These are phyloP conservation scores for Pythium graminicola DNA, from an alignment of 352 stramenopile species.

Conservation along the genomic window DNA sequence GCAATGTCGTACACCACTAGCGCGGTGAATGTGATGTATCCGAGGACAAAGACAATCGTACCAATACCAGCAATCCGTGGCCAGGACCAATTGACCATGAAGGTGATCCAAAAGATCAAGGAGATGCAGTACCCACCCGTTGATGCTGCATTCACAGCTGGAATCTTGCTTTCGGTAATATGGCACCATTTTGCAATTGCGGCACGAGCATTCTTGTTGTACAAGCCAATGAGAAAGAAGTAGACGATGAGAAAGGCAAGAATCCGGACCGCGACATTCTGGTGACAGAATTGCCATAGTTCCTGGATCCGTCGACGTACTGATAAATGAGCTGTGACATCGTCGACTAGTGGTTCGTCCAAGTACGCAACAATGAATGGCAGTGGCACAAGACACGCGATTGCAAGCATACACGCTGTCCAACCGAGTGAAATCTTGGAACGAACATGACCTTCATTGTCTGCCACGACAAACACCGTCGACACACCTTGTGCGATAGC, in stretches of 20 bases:
- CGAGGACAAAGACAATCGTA: constrained; percentile 24
- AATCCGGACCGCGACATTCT: constrained; percentile 47
- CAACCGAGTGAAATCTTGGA: constrained; percentile 23
- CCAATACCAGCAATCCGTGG: constrained; percentile 28
- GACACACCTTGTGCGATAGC: constrained; percentile 24
- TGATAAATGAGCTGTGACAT: constrained; percentile 16
- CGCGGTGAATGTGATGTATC: constrained; percentile 26
- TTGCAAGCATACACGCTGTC: constrained; percentile 17
- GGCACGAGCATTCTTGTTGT: constrained; percentile 30
- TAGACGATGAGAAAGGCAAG: constrained; percentile 42
- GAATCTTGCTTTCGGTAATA: constrained; percentile 18
- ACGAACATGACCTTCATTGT: constrained; percentile 13
- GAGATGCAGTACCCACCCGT: constrained; percentile 27
- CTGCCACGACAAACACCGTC: constrained; percentile 25
- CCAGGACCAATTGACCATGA: constrained; percentile 37
- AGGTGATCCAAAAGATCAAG: constrained; percentile 36
- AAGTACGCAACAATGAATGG: constrained; percentile 34
- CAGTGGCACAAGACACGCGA: constrained; percentile 22
- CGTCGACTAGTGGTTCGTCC: constrained; percentile 21
- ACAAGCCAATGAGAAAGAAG: constrained; percentile 32
- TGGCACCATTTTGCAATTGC: constrained; percentile 33
- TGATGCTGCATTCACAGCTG: constrained; percentile 25
- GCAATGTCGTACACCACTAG: constrained; percentile 33
- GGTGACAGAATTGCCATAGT: constrained; percentile 45
- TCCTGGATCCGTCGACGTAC: constrained; percentile 28